Conservation (phyloP, 805 yeast genomes). For the Henningerozyma blattae region DNA sequence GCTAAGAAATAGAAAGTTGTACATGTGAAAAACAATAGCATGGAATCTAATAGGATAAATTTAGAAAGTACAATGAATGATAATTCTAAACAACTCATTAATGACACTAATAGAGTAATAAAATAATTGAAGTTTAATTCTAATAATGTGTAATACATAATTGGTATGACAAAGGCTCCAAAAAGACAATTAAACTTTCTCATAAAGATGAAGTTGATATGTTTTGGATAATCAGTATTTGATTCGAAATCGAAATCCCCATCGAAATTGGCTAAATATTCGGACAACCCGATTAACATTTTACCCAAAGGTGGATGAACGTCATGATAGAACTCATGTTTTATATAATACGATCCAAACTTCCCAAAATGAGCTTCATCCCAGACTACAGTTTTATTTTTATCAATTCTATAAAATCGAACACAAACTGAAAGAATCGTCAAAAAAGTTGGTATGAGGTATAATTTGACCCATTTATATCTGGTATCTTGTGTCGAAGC, state of each 20-base stretch:
- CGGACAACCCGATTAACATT: slow-evolving; percentile 80
- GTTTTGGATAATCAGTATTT: slow-evolving; percentile 64
- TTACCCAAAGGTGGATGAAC: slow-evolving; percentile 97
- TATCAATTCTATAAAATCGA: slow-evolving; percentile 65
- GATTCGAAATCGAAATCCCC: slow-evolving; percentile 87
- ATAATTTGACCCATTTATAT: too few species aligned
- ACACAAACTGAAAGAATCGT: slow-evolving; percentile 60
- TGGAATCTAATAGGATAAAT: slow-evolving; percentile 84
- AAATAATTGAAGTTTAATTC: slow-evolving; percentile 60
- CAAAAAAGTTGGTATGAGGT: slow-evolving; percentile 36
- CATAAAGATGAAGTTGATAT: slow-evolving; percentile 73
- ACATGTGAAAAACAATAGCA: slow-evolving; percentile 79
- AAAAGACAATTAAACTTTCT: slow-evolving; percentile 78
- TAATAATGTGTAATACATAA: slow-evolving; percentile 73
- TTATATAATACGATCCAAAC: slow-evolving; percentile 83
- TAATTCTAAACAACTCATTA: slow-evolving; percentile 73
- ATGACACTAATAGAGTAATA: slow-evolving; percentile 65
- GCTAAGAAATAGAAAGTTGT: slow-evolving; percentile 66
- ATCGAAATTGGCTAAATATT: slow-evolving; percentile 74
- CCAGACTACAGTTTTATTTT: slow-evolving; percentile 77
- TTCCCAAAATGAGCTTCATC: slow-evolving; percentile 98
- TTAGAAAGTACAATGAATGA: slow-evolving; percentile 78
- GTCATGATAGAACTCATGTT: slow-evolving; percentile 85
- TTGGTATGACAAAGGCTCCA: slow-evolving; percentile 74
- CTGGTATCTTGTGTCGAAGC: too few species aligned